Evolutionary conservation across 164 flowering plant genomes (phyloP).

Genomic region (Malania oleifera): DNA sequence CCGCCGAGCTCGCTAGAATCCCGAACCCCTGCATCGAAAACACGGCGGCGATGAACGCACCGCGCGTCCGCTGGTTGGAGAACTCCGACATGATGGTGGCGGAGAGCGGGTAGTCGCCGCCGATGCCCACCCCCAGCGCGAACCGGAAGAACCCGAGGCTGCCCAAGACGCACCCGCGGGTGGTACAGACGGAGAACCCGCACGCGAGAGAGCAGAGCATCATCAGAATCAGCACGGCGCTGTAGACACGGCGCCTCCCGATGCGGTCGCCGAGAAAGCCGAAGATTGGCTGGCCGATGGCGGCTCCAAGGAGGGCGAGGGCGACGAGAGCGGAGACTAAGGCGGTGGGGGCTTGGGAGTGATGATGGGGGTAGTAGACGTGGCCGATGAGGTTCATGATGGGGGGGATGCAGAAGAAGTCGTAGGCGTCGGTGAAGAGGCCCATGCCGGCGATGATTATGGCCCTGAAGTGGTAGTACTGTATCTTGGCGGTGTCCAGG

Average conservation of each 20-base stretch:
- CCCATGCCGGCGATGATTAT: constrained; percentile 72
- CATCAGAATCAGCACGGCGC: constrained; percentile 40
- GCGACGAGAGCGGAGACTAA: constrained; percentile 25
- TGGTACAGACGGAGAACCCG: constrained; percentile 47
- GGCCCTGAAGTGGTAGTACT: constrained; percentile 64
- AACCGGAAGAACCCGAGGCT: constrained; percentile 1
- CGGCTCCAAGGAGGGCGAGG: constrained; percentile 44
- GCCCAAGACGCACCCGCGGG: constrained; percentile 25
- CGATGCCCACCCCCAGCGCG: neutral
- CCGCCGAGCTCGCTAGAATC: neutral
- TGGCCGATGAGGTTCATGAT: constrained; percentile 41
- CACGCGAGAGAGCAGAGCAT: constrained; percentile 43
- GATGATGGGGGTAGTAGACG: constrained; percentile 26
- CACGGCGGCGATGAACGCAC: neutral
- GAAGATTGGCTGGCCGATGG: constrained; percentile 36
- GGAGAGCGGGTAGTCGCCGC: constrained; percentile 1
- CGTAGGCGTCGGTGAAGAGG: constrained; percentile 62
- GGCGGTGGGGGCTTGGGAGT: constrained; percentile 13
- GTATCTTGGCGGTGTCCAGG: constrained; percentile 51
- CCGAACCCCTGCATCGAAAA: constrained; percentile 1
- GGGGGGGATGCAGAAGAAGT: constrained; percentile 56
- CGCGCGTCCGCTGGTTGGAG: constrained; percentile 2
- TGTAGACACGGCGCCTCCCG: constrained; percentile 52
- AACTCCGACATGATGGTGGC: constrained; percentile 4
- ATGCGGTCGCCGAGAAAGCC: constrained; percentile 45